Conservation (phyloP, 805 yeast species). For the Suhomyces vadensis region DNA sequence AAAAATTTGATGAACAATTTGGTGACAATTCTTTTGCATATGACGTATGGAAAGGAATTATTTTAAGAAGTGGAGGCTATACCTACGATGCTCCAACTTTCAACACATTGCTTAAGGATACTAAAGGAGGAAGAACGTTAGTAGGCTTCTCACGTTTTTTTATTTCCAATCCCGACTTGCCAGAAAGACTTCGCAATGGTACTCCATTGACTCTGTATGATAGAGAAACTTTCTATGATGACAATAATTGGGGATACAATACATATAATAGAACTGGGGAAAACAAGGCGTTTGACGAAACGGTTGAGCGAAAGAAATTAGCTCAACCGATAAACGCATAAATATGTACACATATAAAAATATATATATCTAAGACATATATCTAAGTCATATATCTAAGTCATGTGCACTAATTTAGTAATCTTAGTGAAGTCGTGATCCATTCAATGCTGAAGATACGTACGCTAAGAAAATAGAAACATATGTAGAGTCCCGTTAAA, state of each 20-base stretch:
- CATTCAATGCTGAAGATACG: too few species aligned
- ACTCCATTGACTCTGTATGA: constrained; percentile 45
- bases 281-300: too few species aligned
- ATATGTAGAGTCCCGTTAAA: too few species aligned
- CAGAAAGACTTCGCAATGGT: constrained; percentile 43
- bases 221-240: constrained; percentile 48
- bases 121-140: constrained; percentile 21
- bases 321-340: too few species aligned
- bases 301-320: too few species aligned
- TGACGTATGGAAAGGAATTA: constrained; percentile 35
- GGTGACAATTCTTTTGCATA: constrained; percentile 23
- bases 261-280: constrained; percentile 8
- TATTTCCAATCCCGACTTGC: constrained; percentile 58
- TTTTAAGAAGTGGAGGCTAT: constrained; percentile 26
- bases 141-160: constrained; percentile 50
- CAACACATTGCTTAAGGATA: constrained; percentile 8
- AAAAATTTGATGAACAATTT: constrained; percentile 20
- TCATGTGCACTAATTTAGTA: too few species aligned
- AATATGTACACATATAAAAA: too few species aligned
- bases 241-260: constrained; percentile 23
- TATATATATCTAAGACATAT: too few species aligned
- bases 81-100: constrained; percentile 25
- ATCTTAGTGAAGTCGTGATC: too few species aligned
- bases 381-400: too few species aligned
- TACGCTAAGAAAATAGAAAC: too few species aligned